These are phyloP conservation scores for Potentilla sterilis DNA, from an alignment of 306 rosid species.

Conservation along the genomic window DNA sequence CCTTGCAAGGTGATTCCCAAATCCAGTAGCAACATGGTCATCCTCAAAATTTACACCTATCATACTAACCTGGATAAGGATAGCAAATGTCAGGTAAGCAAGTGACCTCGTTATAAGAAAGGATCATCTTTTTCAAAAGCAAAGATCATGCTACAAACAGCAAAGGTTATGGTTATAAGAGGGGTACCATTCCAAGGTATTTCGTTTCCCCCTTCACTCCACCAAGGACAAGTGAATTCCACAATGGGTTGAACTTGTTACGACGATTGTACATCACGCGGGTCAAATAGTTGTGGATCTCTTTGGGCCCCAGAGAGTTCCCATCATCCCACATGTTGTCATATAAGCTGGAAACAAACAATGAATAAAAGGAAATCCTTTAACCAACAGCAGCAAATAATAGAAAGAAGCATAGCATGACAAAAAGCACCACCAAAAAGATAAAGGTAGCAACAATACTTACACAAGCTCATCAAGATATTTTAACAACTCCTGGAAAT, in stretches of 20 bases:
- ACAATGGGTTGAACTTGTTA: constrained; percentile 58
- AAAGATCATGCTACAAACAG: constrained; percentile 12
- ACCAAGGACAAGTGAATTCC: constrained; percentile 65
- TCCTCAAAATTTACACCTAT: constrained; percentile 88
- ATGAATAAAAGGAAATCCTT: constrained; percentile 10
- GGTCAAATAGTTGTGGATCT: constrained; percentile 60
- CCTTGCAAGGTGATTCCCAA: constrained; percentile 96
- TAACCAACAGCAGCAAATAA: background rate
- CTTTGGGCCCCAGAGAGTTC: constrained; percentile 62
- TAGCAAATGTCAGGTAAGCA: background rate
- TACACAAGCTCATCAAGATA: constrained; percentile 86
- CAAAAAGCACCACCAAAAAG: background rate
- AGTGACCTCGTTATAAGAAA: background rate
- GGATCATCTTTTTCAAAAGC: constrained; percentile 13
- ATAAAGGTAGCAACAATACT: constrained; percentile 23
- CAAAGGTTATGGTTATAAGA: constrained; percentile 4
- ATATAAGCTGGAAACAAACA: constrained; percentile 53
- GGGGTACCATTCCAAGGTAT: constrained; percentile 67
- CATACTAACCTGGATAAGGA: constrained; percentile 72
- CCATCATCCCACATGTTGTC: constrained; percentile 87
- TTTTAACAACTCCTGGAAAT: constrained; percentile 77
- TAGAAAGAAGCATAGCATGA: background rate
- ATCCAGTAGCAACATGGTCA: constrained; percentile 87
- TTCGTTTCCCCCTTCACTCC: constrained; percentile 55
- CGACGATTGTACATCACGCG: constrained; percentile 65